Conservation (phyloP, 495 filamentous ascomycete species). For the Penicillium paradoxum region DNA sequence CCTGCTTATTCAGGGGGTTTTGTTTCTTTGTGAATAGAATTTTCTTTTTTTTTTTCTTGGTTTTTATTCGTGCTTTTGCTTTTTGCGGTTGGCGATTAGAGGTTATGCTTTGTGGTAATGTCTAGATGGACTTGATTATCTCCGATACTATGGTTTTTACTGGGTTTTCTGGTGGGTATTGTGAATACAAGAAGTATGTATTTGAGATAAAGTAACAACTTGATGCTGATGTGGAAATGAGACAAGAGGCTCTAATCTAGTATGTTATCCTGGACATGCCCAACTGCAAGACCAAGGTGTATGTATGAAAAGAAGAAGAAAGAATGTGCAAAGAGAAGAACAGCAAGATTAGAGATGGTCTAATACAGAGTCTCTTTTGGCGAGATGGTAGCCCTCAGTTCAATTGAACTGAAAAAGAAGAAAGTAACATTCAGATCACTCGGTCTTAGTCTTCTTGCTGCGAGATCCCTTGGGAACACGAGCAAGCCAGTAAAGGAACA, state of each 20-base stretch:
- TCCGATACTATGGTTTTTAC: neutral
- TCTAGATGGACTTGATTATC: neutral
- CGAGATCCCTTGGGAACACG: constrained; percentile 63
- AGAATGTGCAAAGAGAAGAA: neutral
- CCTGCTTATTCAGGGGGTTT: neutral
- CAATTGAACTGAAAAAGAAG: neutral
- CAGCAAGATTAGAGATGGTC: neutral
- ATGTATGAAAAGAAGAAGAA: neutral
- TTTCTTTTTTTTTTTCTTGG: constrained; percentile 7
- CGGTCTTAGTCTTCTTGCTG: constrained; percentile 25
- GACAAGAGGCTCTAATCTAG: constrained; percentile 1
- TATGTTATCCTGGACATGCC: neutral
- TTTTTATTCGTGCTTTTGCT: constrained; percentile 6
- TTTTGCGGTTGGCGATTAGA: neutral
- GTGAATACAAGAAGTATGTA: no score
- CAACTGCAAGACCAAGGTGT: neutral
- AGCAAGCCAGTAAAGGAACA: constrained; percentile 73
- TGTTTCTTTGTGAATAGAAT: constrained; percentile 1
- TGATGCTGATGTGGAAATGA: no score
- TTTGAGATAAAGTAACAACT: no score
- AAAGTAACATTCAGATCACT: neutral
- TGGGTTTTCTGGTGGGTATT: no score
- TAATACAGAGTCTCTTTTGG: neutral
- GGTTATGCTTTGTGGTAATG: no score
- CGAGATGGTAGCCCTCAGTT: neutral